phyloP scores from a whole-genome alignment of 129 eudicot species.

The Solidago caesia region DNA sequence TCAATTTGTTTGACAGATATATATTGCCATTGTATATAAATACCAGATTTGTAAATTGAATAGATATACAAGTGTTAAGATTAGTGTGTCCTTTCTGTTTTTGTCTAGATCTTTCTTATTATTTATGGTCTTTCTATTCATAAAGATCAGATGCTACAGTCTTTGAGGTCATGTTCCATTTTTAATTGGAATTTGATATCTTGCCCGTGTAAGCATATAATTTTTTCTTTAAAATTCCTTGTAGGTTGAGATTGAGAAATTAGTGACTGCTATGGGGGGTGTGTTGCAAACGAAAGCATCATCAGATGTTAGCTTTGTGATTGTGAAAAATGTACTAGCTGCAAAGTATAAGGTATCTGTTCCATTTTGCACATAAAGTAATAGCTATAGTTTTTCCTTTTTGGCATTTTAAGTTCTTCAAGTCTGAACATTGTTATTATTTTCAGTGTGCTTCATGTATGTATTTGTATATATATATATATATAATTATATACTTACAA shows the following conservation, averaged over 20 bases:
- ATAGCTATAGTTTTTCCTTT: not conserved
- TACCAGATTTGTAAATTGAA: not conserved
- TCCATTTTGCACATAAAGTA: constrained; percentile 8
- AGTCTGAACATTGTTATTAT: constrained; percentile 2
- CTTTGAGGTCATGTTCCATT: constrained; percentile 16
- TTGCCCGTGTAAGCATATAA: constrained; percentile 1
- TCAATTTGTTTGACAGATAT: not conserved
- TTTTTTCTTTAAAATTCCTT: constrained; percentile 21
- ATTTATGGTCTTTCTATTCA: not conserved
- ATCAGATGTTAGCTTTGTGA: constrained; percentile 79
- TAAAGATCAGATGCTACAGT: constrained; percentile 3
- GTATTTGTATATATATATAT: too few species aligned
- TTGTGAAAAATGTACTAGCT: constrained; percentile 80
- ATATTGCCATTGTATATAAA: not conserved
- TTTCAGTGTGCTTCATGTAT: too few species aligned
- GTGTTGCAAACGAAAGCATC: constrained; percentile 59
- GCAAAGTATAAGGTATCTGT: constrained; percentile 73
- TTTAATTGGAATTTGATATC: constrained; percentile 4
- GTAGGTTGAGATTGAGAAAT: constrained; percentile 69
- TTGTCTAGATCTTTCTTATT: not conserved
- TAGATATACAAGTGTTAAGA: constrained; percentile 22
- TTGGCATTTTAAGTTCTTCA: constrained; percentile 11
- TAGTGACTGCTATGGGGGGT: constrained; percentile 94
- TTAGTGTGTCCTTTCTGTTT: constrained; percentile 5
- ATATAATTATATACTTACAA: too few species aligned